These are phyloP conservation scores for Hyphopichia buzzinii DNA, from an alignment of 1,139 yeast species.

Conservation along the genomic window DNA sequence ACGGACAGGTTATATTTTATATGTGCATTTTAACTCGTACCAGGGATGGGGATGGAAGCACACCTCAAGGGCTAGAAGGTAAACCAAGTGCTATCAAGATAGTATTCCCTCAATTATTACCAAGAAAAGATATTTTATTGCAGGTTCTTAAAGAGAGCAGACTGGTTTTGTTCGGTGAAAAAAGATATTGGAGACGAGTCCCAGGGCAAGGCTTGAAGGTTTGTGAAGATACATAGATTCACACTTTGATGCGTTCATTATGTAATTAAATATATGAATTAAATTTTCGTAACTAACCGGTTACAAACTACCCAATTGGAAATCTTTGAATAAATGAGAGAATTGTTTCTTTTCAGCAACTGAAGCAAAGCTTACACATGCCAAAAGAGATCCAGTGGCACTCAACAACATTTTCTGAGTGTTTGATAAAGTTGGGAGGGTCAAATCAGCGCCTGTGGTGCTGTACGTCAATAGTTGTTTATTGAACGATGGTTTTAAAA, in stretches of 20 bases:
- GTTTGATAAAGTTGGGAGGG: neutral
- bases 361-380: conserved; percentile 20
- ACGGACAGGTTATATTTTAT: conserved; percentile 60
- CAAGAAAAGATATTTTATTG: conserved; percentile 42
- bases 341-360: conserved; percentile 23
- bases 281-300: neutral
- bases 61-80: conserved; percentile 5
- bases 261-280: too few relatives aligned
- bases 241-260: too few relatives aligned
- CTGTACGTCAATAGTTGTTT: conserved; percentile 1
- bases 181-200: conserved; percentile 40
- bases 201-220: conserved; percentile 42
- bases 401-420: conserved; percentile 11
- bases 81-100: conserved; percentile 31
- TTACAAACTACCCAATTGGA: conserved; percentile 4
- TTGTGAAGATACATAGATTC: conserved; percentile 2
- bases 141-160: conserved; percentile 42
- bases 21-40: conserved; percentile 54
- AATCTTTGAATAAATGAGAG: conserved; percentile 23
- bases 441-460: neutral
- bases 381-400: conserved; percentile 19
- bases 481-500: neutral
- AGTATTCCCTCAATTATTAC: conserved; percentile 50
- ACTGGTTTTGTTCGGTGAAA: conserved; percentile 34
- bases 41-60: conserved; percentile 13